Base-by-base conservation (phyloP, 352 stramenopile genomes). In the Elongisporangium anandrum region DNA sequence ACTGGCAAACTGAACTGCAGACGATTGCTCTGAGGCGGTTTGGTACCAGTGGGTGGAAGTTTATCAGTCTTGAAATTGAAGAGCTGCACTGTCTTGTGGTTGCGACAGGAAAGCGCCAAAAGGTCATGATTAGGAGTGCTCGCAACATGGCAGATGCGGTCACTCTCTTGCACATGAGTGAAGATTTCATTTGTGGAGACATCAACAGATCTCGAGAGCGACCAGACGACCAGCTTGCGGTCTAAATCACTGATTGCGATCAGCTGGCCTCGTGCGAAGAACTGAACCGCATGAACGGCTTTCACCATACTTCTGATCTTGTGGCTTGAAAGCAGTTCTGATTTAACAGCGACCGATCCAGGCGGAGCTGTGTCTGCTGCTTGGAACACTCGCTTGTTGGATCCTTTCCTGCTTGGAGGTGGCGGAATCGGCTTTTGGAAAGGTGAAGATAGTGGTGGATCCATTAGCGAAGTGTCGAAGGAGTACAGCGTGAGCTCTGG, bases 1-100 rank as follows among this genome's bases (percentile, higher is more conserved):
- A 79, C 72, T 0, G 69, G 68, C 22, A 79, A 72, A 8, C 65
- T 65, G 54, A 79, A 79, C n/a, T 61, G 4, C 20, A 83, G 61
- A 8, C 50, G 55, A 9, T 69, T 50, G 19, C 63, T 51, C 26
- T 41, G 21, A 17, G 47, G 34, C 60, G n/a, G n/a, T n/a, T n/a
- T n/a, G n/a, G n/a, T n/a, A n/a, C 10, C 29, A 54, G n/a, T 50
- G 22, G n/a, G 4, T 56, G 15, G 10, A 26, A 23, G n/a, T 51
- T 13, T 59, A n/a, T 13, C 12, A 23, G 0, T 59, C n/a, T 13
- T 17, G n/a, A 50, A 51, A 13, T 19, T 10, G 49, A 65, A 66
- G 16, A 79, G 17, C n/a, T 69, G 65, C 20, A 81, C 45, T 17
- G 65, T 64, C 2, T 52, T 34, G 29, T 69, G 69, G 51, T 68